Evolutionary conservation across 257 asterid species (phyloP), one percentile per base, ranked within the genome.

Genomic region (Craterostigma plantagineum): DNA sequence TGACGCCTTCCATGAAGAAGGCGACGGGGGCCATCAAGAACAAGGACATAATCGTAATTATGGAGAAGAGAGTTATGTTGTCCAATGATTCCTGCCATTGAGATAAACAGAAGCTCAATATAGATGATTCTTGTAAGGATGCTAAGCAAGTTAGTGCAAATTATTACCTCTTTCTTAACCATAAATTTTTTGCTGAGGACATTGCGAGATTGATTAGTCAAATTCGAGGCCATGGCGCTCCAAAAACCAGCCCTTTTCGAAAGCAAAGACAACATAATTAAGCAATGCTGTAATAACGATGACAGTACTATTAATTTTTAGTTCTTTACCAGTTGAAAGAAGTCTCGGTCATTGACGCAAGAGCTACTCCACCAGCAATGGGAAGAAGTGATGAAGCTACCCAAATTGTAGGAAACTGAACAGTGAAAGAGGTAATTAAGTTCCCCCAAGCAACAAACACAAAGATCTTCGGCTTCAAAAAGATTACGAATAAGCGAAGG

Each of bases 201-300:
- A 73, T 87, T 87, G 48, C 93, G 81, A 14, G 93, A 81, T 60
- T 87, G 97, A 57, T 87, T 81, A 14, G 93, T 76, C 70, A 81
- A 63, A 70, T 87, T 87, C 49, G 97, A 87, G 65, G 95, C 97
- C 97, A 87, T 87, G 8, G 95, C 97, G 61, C 93, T 81, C 97
- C 85, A 81, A 55, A 86, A 81, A 11, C 95, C 97, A 61, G 76
- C 75, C 97, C 97, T 81, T n/a, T n/a, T 61, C 42, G 55, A 49
- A 47, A 60, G 59, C 43, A 49, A 43, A 54, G 17, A 35, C 14
- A 40, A 44, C 34, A 42, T 18, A 46, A n/a, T n/a, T n/a, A 48
- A 23, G 6, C 2, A 23, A 23, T 23, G 30, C 30, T 23, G 30
- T 23, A 23, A 23, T 23, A 2, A 45, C 7, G 30, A 35, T 18